Base-by-base conservation (phyloP, 148 eudicot species). In the Rhododendron williamsianum region DNA sequence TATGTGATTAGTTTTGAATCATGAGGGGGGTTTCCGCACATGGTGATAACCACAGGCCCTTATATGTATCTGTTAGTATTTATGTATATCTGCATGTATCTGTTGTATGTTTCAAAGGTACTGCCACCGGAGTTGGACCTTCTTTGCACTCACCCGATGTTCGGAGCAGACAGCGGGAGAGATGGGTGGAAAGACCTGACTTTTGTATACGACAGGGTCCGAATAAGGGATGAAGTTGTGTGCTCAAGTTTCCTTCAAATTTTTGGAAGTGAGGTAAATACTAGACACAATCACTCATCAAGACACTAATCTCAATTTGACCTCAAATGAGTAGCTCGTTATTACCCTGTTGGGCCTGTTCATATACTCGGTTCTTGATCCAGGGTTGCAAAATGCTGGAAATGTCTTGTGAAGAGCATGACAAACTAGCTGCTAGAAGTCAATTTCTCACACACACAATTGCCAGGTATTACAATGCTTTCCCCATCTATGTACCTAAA, bases 351-450 rank as follows among this genome's bases (percentile, higher is more conserved):
- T 9, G 10, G 2, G 10, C 27, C 15, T 6, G 65, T 58, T 38
- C 41, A 71, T 71, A 13, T 30, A 1, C 7, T 71, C 1, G 4
- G 9, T 56, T 19, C 43, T 81, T 67, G 38, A 82, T 83, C 56
- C 90, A 93, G 93, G 95, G 95, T 52, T 93, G 95, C 90, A 91
- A 88, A 82, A 91, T 93, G 95, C 60, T 93, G 89, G 94, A 92
- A 84, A 92, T 93, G 91, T 72, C 90, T 36, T 93, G 95, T 85
- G 91, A 91, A 84, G 94, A 93, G 84, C 95, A 93, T 46, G 95
- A 93, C 63, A 86, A 80, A 84, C 49, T 89, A 46, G 90, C 95
- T 56, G 93, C 95, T 27, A 87, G 84, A 80, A 92, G 92, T 83
- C 95, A 93, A 69, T 92, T 93, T 87, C 84, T 93, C 76, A 89